Evolutionary conservation across 1,139 yeast species (phyloP).

Genomic region (Pichia sp.): DNA sequence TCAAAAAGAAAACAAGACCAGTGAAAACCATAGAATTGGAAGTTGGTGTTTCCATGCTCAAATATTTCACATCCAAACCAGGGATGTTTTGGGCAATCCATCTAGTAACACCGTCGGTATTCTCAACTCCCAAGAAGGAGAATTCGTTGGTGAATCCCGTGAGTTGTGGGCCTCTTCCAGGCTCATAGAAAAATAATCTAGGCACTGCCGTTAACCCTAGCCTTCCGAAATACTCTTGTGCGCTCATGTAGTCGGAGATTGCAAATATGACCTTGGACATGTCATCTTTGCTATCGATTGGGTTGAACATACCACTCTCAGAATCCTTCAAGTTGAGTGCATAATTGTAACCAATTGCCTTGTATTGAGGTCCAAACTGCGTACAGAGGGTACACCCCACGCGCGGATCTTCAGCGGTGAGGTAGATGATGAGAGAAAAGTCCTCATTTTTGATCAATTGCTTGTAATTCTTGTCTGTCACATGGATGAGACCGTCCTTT

Average conservation of each 20-base stretch:
- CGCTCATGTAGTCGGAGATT: constrained; percentile 59
- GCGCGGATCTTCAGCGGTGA: constrained; percentile 69
- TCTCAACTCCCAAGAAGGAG: constrained; percentile 27
- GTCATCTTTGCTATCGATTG: constrained; percentile 31
- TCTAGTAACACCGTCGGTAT: constrained; percentile 19
- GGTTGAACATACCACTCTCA: constrained; percentile 9
- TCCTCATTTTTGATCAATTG: constrained; percentile 58
- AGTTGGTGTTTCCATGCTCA: constrained; percentile 15
- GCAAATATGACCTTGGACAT: constrained; percentile 49
- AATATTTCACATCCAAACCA: constrained; percentile 12
- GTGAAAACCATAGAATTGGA: constrained; percentile 4
- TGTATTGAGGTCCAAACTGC: constrained; percentile 61
- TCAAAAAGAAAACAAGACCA: constrained; percentile 30
- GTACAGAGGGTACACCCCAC: constrained; percentile 75
- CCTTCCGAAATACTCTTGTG: constrained; percentile 45
- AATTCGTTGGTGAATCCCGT: constrained; percentile 19
- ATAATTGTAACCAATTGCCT: constrained; percentile 56
- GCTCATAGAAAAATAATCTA: constrained; percentile 44
- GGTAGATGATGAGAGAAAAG: constrained; percentile 53
- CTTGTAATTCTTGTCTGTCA: constrained; percentile 59
- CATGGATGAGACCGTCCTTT: constrained; percentile 21
- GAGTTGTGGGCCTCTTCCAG: constrained; percentile 24
- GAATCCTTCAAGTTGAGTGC: constrained; percentile 34
- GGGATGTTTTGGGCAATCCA: constrained; percentile 12
- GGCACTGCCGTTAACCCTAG: constrained; percentile 72